Base-by-base conservation (phyloP, 2,329 filamentous ascomycete species). In the Fusarium longipes region DNA sequence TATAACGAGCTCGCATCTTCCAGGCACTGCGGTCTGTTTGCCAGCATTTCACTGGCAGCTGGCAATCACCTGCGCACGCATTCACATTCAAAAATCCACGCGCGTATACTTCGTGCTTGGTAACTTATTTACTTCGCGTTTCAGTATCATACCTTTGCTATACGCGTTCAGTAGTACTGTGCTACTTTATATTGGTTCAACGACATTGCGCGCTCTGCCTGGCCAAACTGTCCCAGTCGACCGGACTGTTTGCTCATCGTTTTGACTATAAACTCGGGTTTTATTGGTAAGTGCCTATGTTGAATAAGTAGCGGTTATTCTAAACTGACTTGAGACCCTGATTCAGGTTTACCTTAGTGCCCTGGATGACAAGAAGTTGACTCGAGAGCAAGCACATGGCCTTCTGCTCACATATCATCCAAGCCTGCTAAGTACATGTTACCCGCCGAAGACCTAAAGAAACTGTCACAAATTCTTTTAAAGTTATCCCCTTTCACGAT, bases 11-110 rank as follows among this genome's bases (percentile, higher is more conserved):
- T 14, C n/a, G 15, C 20, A 47, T 47, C 15, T n/a, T 25, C 14
- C 30, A 42, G 18, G n/a, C 29, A 12, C 36, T 14, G 17, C n/a
- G 35, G 38, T 33, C 54, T 39, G 42, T 35, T 67, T 62, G 49
- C 32, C 29, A 57, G 47, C 39, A 43, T 43, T 38, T 47, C 29
- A 18, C 50, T 55, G 47, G 38, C 65, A 66, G 56, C 55, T 68
- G 65, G 30, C 33, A n/a, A 32, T 49, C 65, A 62, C 60, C 54
- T 68, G 65, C 44, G 14, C 55, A 30, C 39, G 29, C 55, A 62
- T 66, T 54, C 65, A 68, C 50, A 14, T 56, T 43, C 51, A 18
- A n/a, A 45, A 47, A n/a, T n/a, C 10, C 20, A 35, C 42, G 12
- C 30, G 42, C 43, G 33, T 25, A 32, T 36, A 6, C 32, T 57